Evolutionary conservation across 768 basidiomycete species (phyloP).

Genomic region (Dacryopinax primogenitus): DNA sequence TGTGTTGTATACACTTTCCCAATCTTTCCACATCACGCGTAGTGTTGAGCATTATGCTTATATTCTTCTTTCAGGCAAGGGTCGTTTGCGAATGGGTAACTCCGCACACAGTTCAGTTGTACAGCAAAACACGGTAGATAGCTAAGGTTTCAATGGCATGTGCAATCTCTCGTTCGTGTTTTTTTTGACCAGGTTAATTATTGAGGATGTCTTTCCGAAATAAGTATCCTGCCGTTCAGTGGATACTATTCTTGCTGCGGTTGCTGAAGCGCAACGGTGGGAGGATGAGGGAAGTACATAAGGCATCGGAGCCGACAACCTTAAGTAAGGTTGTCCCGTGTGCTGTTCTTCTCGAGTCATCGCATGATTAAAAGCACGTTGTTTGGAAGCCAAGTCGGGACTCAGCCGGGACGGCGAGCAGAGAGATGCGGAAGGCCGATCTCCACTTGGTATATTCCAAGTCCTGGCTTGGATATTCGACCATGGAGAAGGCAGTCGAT

Average conservation of each 20-base stretch:
- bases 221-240: no score
- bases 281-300: no score
- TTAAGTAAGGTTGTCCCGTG: no score
- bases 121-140: background rate
- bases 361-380: background rate
- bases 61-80: background rate
- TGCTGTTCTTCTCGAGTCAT: background rate
- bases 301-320: no score
- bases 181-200: background rate
- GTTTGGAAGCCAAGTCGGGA: background rate
- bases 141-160: background rate
- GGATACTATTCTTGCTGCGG: no score
- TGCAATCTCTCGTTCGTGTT: background rate
- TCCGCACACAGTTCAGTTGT: background rate
- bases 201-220: background rate
- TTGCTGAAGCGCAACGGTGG: no score
- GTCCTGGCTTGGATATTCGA: background rate
- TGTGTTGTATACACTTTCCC: background rate
- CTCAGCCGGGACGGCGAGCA: background rate
- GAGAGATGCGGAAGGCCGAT: background rate
- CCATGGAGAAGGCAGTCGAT: background rate
- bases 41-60: background rate
- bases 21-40: background rate
- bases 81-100: background rate
- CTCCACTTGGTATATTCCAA: background rate